These are phyloP conservation scores for Fusarium verticillioides DNA, from an alignment of 2,329 filamentous ascomycete species.

Conservation along the genomic window DNA sequence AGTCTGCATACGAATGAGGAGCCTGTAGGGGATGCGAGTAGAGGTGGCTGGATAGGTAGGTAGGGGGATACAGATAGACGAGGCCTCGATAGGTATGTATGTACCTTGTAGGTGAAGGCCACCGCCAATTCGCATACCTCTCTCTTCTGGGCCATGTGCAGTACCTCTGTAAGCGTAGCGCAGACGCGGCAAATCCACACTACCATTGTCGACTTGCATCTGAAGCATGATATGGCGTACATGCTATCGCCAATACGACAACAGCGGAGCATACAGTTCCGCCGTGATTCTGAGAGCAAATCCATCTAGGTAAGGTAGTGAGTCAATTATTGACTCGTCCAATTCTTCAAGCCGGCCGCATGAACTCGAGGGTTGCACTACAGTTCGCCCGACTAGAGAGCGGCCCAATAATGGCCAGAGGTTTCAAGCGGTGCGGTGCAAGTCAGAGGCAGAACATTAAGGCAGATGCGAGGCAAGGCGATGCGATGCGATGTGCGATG, in stretches of 20 bases:
- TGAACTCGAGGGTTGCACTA: constrained; percentile 37
- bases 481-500: constrained; percentile 22
- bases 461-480: constrained; percentile 26
- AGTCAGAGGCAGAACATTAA: constrained; percentile 31
- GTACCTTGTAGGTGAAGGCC: constrained; percentile 18
- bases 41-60: constrained; percentile 24
- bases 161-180: not conserved
- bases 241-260: constrained; percentile 19
- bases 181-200: not conserved
- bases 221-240: constrained; percentile 16
- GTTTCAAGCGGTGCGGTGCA: constrained; percentile 19
- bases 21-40: constrained; percentile 5
- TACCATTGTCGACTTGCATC: not conserved
- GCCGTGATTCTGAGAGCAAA: constrained; percentile 1
- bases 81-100: constrained; percentile 24
- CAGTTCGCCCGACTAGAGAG: constrained; percentile 21
- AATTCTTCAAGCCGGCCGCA: constrained; percentile 20
- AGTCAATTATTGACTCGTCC: constrained; percentile 21
- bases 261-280: constrained; percentile 26
- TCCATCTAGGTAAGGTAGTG: not conserved
- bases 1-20: constrained; percentile 32
- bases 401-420: constrained; percentile 15
- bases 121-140: constrained; percentile 24
- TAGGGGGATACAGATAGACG: constrained; percentile 20
- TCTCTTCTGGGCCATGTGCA: constrained; percentile 2